phyloP scores from a whole-genome alignment of 2,329 filamentous ascomycete genomes.

The Apiospora saccharicola region DNA sequence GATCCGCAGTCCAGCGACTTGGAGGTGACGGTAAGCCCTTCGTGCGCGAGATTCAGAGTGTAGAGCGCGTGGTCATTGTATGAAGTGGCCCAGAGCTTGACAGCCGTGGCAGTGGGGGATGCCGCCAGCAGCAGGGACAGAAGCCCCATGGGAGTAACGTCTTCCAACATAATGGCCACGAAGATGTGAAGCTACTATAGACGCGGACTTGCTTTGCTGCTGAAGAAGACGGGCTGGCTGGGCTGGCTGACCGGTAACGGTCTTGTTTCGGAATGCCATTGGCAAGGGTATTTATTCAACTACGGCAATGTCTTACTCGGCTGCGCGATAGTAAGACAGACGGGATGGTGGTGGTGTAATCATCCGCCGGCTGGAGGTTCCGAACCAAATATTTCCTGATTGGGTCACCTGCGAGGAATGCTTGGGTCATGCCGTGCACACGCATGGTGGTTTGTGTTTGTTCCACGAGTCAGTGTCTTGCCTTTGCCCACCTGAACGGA shows the following conservation, averaged over 20 bases:
- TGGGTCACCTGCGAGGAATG: background rate
- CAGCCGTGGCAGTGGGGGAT: background rate
- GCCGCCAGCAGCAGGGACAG: slow-evolving; percentile 19
- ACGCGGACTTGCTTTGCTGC: background rate
- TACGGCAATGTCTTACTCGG: background rate
- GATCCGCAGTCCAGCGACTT: slow-evolving; percentile 50
- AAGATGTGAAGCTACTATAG: background rate
- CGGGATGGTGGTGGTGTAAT: background rate
- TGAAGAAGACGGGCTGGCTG: background rate
- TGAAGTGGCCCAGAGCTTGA: slow-evolving; percentile 22
- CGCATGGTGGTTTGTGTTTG: background rate
- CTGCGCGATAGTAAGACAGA: background rate
- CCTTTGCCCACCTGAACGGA: background rate
- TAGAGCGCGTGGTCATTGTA: slow-evolving; percentile 24
- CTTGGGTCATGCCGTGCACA: background rate
- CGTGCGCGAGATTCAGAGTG: background rate
- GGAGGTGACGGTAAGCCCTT: background rate
- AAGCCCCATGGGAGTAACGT: slow-evolving; percentile 9
- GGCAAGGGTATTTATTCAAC: slow-evolving; percentile 2
- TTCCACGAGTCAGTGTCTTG: slow-evolving; percentile 16
- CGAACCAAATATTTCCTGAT: background rate
- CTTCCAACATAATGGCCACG: background rate
- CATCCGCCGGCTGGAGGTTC: slow-evolving; percentile 20
- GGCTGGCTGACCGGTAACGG: background rate
- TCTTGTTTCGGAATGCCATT: background rate